Conservation (phyloP, 805 yeast species). For the Pichia gijzeniarum region DNA sequence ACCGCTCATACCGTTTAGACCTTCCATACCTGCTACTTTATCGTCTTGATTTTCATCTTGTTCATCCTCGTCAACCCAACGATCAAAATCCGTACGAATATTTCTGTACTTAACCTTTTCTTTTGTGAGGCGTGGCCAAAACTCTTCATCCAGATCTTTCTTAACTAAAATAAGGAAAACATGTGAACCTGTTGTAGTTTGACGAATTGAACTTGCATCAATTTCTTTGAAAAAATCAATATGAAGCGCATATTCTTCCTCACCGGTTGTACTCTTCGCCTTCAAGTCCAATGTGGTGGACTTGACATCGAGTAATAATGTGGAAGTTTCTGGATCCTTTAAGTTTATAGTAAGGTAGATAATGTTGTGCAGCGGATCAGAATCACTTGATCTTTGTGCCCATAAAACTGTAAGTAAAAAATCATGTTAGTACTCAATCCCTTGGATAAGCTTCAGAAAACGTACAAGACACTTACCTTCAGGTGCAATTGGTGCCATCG, state of each 20-base stretch:
- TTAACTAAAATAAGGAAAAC: conserved; percentile 63
- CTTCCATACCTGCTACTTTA: conserved; percentile 22
- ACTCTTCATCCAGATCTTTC: conserved; percentile 61
- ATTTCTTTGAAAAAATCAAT: conserved; percentile 75
- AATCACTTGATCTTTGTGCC: conserved; percentile 93
- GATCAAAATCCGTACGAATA: conserved; percentile 91
- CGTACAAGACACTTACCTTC: conserved; percentile 25
- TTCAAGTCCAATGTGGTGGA: conserved; percentile 45
- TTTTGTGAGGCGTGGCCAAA: conserved; percentile 93
- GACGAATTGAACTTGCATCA: conserved; percentile 55
- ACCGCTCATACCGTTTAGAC: conserved; percentile 3
- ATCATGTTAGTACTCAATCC: conserved; percentile 4
- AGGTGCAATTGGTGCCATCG: conserved; percentile 26
- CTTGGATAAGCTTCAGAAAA: neutral
- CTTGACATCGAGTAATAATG: conserved; percentile 47
- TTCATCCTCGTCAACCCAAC: conserved; percentile 98
- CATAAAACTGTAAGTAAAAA: conserved; percentile 50
- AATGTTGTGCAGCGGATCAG: conserved; percentile 66
- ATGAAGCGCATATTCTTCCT: conserved; percentile 47
- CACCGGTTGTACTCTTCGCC: conserved; percentile 42
- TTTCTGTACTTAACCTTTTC: conserved; percentile 73
- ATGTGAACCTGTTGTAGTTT: conserved; percentile 57
- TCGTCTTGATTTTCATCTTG: conserved; percentile 63
- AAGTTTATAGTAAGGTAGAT: conserved; percentile 68
- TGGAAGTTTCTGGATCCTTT: conserved; percentile 47